Conservation (phyloP, 1,284 basidiomycete species). For the Sphaerobolus stellatus region DNA sequence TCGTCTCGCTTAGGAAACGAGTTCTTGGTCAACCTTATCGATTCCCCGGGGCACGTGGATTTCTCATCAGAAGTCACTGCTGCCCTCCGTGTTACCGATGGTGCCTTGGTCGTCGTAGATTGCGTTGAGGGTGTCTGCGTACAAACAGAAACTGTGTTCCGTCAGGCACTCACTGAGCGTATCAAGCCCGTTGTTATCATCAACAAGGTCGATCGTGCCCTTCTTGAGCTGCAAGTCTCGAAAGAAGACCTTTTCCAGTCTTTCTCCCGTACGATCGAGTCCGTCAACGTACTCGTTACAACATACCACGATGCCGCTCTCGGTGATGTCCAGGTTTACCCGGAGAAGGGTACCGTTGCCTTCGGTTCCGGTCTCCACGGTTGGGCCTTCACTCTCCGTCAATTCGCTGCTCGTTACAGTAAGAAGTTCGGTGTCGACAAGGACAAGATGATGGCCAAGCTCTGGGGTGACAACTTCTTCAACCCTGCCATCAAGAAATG, state of each 20-base stretch:
- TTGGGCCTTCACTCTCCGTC: constrained; percentile 99
- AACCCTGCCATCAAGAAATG: constrained; percentile 98
- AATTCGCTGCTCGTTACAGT: constrained; percentile 93
- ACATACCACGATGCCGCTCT: constrained; percentile 95
- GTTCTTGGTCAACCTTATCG: constrained; percentile 99
- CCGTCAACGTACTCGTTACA: constrained; percentile 98
- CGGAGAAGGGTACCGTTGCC: constrained; percentile 97
- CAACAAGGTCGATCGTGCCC: constrained; percentile 99
- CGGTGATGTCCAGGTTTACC: constrained; percentile 99
- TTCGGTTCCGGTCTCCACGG: constrained; percentile 99
- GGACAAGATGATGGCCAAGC: constrained; percentile 96
- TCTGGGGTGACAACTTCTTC: constrained; percentile 99
- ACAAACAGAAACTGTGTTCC: constrained; percentile 98
- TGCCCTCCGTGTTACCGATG: constrained; percentile 99
- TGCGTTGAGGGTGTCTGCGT: constrained; percentile 99
- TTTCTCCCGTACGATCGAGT: constrained; percentile 97
- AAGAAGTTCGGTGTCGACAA: constrained; percentile 99
- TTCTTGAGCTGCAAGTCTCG: constrained; percentile 96
- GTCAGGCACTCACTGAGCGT: constrained; percentile 96
- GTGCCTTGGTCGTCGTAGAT: constrained; percentile 98
- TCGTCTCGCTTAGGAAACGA: constrained; percentile 53
- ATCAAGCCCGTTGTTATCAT: constrained; percentile 99
- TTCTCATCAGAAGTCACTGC: constrained; percentile 99
- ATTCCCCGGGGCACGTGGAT: constrained; percentile 99
- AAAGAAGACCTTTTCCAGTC: constrained; percentile 99